Evolutionary conservation across 2,329 filamentous ascomycete species (phyloP).

Genomic region (Fusarium miscanthi): DNA sequence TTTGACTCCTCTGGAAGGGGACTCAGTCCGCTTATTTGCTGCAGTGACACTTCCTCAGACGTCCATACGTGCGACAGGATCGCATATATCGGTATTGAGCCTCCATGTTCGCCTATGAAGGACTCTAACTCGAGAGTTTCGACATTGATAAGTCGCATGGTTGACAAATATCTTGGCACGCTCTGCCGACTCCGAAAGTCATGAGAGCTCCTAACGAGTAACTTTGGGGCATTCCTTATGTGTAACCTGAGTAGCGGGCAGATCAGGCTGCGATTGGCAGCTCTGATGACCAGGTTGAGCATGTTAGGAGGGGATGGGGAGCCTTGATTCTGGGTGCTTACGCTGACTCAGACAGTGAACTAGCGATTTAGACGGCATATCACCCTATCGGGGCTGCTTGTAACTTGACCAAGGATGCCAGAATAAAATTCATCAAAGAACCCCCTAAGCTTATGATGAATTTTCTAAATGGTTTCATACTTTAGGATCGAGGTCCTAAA

Average conservation of each 20-base stretch:
- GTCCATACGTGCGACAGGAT: constrained; percentile 25
- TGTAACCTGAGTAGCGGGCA: not conserved
- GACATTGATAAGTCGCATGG: constrained; percentile 23
- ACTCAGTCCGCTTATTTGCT: not conserved
- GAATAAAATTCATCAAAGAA: not conserved
- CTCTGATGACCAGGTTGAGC: not conserved
- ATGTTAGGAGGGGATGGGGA: not conserved
- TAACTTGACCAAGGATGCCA: not conserved
- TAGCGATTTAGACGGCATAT: not conserved
- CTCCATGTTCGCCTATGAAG: constrained; percentile 6
- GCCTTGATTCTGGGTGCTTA: not conserved
- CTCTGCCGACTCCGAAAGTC: not conserved
- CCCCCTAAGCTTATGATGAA: rapidly evolving
- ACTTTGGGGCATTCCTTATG: not conserved
- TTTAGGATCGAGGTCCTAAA: not conserved
- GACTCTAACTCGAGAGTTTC: constrained; percentile 12
- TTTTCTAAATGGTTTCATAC: too few relatives aligned
- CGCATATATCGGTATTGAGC: not conserved
- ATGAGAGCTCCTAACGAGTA: not conserved
- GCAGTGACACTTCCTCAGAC: not conserved
- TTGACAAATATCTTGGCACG: not conserved
- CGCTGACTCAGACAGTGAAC: not conserved
- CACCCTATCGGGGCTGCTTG: not conserved
- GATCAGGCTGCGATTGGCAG: not conserved
- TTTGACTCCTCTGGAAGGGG: not conserved